Percentiles rank a stretch among this genome's conserved stretches.
phyloP scores from a whole-genome alignment of 371 early-diverging fungal genomes.

The Mortierella sp. region DNA sequence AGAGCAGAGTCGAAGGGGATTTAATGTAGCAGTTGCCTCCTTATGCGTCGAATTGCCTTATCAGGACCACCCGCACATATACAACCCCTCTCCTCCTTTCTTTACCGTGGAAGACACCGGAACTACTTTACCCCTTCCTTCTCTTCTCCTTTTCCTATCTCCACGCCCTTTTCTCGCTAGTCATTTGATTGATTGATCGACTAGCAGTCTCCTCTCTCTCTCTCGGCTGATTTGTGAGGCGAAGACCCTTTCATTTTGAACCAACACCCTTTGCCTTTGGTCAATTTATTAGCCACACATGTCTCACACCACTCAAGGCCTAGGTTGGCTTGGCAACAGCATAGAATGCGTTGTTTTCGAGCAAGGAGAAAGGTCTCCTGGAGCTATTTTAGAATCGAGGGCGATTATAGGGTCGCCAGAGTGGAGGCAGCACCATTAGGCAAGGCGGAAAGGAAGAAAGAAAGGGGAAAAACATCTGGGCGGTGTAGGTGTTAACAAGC shows the following conservation, averaged over 20 bases:
- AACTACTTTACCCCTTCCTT: background rate
- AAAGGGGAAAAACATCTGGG: no score
- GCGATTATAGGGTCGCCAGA: no score
- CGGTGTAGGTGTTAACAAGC: no score
- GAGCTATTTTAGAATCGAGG: no score
- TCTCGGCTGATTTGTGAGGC: background rate
- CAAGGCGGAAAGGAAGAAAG: no score
- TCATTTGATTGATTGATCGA: background rate
- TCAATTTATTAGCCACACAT: background rate
- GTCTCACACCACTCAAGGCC: background rate
- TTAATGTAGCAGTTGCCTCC: background rate
- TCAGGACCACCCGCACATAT: background rate
- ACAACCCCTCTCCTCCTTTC: background rate
- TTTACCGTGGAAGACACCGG: conserved; percentile 4
- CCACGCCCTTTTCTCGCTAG: background rate
- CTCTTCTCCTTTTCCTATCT: background rate
- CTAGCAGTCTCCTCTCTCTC: background rate
- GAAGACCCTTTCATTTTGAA: background rate
- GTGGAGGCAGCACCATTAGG: no score
- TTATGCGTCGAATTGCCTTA: conserved; percentile 1
- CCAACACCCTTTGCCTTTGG: background rate
- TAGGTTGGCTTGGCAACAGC: background rate
- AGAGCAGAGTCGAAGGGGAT: background rate
- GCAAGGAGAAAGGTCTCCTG: background rate
- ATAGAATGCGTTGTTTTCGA: background rate